A percentile compares a stretch with the other conserved stretches of the same genome.
Evolutionary conservation across 768 basidiomycete genomes (phyloP).

Genomic region (Galerina sulciceps): DNA sequence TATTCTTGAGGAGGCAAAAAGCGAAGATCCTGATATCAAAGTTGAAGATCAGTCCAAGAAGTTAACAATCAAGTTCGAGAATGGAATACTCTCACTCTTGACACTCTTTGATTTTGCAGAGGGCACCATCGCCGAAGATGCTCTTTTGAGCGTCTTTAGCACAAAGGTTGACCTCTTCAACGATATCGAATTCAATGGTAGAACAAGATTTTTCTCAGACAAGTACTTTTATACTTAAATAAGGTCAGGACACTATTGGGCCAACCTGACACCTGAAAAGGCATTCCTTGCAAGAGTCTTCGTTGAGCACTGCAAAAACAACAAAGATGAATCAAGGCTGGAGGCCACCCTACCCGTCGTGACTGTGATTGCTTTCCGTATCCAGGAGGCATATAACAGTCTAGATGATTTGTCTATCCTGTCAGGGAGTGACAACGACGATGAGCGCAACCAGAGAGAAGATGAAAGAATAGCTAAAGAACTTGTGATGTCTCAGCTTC

Average conservation of each 20-base stretch:
- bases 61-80: constrained; percentile 22
- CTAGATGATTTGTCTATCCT: constrained; percentile 25
- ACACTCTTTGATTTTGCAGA: constrained; percentile 62
- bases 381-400: constrained; percentile 73
- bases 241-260: constrained; percentile 72
- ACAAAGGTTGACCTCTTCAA: constrained; percentile 69
- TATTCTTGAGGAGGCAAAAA: constrained; percentile 41
- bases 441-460: constrained; percentile 44
- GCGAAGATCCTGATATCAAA: constrained; percentile 33
- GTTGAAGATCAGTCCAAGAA: constrained; percentile 3
- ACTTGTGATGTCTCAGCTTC: constrained; percentile 80
- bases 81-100: constrained; percentile 53
- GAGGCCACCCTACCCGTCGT: constrained; percentile 83
- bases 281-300: constrained; percentile 85
- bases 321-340: constrained; percentile 62
- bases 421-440: constrained; percentile 21
- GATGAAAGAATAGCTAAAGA: constrained; percentile 56
- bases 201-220: constrained; percentile 19
- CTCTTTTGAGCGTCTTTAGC: constrained; percentile 72
- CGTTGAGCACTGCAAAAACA: constrained; percentile 73
- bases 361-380: constrained; percentile 75
- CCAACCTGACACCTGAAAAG: constrained; percentile 67
- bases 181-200: constrained; percentile 71
- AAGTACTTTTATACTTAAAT: background rate
- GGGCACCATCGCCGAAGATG: constrained; percentile 71